Evolutionary conservation across 148 eudicot genomes (phyloP).

Genomic region (Hydrangea macrophylla): DNA sequence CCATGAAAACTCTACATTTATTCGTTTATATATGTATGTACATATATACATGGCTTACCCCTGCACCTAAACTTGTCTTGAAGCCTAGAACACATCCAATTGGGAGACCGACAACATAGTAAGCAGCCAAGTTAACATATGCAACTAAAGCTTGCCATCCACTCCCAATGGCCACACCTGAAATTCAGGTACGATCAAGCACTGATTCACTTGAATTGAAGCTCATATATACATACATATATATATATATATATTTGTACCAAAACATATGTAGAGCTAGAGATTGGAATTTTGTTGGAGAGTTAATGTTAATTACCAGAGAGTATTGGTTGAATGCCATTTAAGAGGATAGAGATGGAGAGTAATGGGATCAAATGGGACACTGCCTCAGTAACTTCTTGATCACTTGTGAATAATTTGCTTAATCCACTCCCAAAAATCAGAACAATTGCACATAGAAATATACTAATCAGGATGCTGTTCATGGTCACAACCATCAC

Average conservation of each 20-base stretch:
- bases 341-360: constrained; percentile 46
- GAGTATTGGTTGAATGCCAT: constrained; percentile 49
- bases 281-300: background rate
- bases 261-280: background rate
- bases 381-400: constrained; percentile 38
- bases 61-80: constrained; percentile 49
- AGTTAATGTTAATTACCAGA: constrained; percentile 28
- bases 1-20: too few species aligned
- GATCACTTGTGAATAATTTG: constrained; percentile 41
- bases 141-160: constrained; percentile 63
- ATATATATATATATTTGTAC: background rate
- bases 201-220: too few species aligned
- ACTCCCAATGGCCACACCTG: constrained; percentile 61
- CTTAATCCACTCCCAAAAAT: constrained; percentile 38
- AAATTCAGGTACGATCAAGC: background rate
- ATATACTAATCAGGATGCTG: constrained; percentile 34
- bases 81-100: constrained; percentile 65
- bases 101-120: constrained; percentile 56
- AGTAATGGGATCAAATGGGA: constrained; percentile 46
- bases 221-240: too few species aligned
- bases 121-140: constrained; percentile 45
- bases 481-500: constrained; percentile 38
- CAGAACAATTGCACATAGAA: constrained; percentile 33
- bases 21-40: too few species aligned
- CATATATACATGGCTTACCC: constrained; percentile 30